These are phyloP conservation scores for Colletotrichum australisinense DNA, from an alignment of 2,329 filamentous ascomycete species.

Conservation along the genomic window DNA sequence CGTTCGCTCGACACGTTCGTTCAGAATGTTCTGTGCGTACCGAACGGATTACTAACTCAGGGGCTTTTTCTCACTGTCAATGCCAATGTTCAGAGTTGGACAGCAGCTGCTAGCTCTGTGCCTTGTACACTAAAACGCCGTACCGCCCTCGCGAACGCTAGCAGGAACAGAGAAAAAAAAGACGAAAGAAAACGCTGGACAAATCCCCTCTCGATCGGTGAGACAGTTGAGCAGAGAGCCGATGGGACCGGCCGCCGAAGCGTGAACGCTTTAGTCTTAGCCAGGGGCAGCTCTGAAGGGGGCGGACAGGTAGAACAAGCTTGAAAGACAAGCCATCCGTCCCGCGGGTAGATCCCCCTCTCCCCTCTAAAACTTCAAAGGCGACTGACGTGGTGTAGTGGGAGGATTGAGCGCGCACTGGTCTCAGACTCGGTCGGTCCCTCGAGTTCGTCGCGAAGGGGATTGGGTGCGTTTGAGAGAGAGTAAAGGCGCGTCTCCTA, in stretches of 20 bases:
- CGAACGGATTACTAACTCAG: not conserved
- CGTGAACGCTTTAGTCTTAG: conserved; percentile 16
- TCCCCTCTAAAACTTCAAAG: not conserved
- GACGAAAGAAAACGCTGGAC: conserved; percentile 1
- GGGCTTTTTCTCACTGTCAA: not conserved
- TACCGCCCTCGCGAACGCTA: conserved; percentile 24
- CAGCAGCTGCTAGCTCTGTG: conserved; percentile 16
- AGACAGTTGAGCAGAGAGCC: conserved; percentile 19
- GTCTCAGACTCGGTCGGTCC: conserved; percentile 11
- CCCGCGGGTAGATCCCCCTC: conserved; percentile 22
- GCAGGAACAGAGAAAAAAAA: not conserved
- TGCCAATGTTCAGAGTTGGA: not conserved
- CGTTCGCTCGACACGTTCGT: not conserved
- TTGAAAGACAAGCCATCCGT: conserved; percentile 16
- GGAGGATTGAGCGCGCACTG: not conserved
- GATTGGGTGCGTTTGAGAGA: not conserved
- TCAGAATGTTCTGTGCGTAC: conserved; percentile 9
- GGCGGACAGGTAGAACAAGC: not conserved
- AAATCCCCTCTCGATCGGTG: conserved; percentile 28
- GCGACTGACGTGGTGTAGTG: conserved; percentile 15
- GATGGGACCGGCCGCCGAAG: not conserved
- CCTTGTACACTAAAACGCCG: conserved; percentile 9
- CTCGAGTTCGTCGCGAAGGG: conserved; percentile 4
- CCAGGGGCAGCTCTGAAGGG: conserved; percentile 13
- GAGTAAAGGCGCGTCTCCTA: not conserved